Evolutionary conservation across 2,329 filamentous ascomycete species (phyloP).

Genomic region (Aspergillus awamori): DNA sequence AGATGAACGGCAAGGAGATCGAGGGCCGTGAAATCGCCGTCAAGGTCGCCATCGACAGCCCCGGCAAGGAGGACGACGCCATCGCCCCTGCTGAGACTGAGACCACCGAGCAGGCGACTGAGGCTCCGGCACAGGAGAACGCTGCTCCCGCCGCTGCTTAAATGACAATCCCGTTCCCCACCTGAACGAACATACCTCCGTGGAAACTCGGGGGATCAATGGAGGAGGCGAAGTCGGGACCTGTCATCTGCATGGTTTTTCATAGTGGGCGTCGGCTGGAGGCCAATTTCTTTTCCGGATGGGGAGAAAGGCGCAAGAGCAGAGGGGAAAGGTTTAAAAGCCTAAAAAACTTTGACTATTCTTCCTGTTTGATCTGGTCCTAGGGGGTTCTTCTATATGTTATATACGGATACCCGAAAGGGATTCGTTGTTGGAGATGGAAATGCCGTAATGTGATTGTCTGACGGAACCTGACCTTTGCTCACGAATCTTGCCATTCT

Average conservation of each 20-base stretch:
- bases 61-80: conserved; percentile 92
- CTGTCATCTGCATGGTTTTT: conserved; percentile 30
- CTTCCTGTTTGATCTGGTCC: conserved; percentile 30
- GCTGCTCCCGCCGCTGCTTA: conserved; percentile 43
- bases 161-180: conserved; percentile 31
- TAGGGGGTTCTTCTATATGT: conserved; percentile 23
- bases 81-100: conserved; percentile 51
- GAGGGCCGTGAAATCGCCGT: conserved; percentile 98
- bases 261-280: conserved; percentile 26
- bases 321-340: conserved; percentile 18
- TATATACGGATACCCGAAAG: conserved; percentile 19
- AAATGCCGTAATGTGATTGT: conserved; percentile 26
- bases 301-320: conserved; percentile 5
- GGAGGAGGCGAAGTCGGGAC: conserved; percentile 20
- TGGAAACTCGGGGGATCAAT: conserved; percentile 10
- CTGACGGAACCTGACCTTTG: conserved; percentile 26
- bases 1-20: conserved; percentile 99
- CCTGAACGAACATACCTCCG: conserved; percentile 19
- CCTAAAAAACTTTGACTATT: conserved; percentile 22
- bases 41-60: conserved; percentile 99
- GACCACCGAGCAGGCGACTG: conserved; percentile 44
- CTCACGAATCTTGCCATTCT: conserved; percentile 43
- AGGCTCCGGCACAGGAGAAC: conserved; percentile 47
- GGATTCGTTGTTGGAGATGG: conserved; percentile 20
- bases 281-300: conserved; percentile 7